Conservation (phyloP, 148 eudicot genomes). For the Rhododendron henanense region DNA sequence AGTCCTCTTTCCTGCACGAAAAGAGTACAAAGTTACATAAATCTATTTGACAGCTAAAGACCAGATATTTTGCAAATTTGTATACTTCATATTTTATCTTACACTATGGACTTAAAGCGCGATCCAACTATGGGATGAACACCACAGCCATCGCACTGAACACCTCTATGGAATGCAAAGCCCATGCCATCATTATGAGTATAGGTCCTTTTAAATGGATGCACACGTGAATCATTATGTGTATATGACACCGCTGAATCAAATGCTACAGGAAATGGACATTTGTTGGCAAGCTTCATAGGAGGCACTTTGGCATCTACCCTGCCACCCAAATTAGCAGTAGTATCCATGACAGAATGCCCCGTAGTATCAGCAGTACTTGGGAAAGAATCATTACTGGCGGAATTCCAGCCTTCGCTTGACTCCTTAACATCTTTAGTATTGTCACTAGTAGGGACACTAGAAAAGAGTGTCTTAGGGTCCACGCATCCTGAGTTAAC, state of each 20-base stretch:
- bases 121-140: constrained; percentile 78
- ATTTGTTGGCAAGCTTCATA: constrained; percentile 8
- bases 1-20: constrained; percentile 56
- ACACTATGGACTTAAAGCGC: constrained; percentile 86
- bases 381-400: background rate
- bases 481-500: background rate
- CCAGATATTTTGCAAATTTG: background rate
- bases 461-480: background rate
- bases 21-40: background rate
- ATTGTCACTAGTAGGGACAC: background rate
- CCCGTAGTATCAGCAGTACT: background rate
- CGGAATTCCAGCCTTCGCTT: background rate
- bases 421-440: background rate
- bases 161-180: constrained; percentile 59
- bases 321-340: background rate
- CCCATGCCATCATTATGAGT: constrained; percentile 23
- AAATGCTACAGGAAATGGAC: constrained; percentile 34
- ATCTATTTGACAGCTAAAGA: background rate
- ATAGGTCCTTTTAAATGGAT: constrained; percentile 20
- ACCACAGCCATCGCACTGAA: constrained; percentile 85
- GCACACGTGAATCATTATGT: constrained; percentile 12
- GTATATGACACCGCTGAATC: constrained; percentile 4
- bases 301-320: background rate
- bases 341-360: background rate
- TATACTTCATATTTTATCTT: constrained; percentile 22